Conservation (phyloP, 2,329 filamentous ascomycete genomes). For the Polytolypa hystricis region DNA sequence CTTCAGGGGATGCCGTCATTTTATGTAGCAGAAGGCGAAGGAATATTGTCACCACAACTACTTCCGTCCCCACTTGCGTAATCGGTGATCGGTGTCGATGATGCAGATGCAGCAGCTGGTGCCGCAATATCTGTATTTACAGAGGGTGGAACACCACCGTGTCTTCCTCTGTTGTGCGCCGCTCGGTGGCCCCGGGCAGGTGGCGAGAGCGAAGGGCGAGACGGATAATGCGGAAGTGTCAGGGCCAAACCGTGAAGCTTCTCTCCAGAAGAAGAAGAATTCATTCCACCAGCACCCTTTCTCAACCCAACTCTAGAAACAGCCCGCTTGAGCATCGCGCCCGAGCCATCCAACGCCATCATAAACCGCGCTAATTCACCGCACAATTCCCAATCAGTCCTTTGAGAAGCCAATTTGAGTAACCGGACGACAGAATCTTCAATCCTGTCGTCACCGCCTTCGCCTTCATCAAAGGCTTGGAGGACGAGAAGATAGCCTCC, state of each 20-base stretch:
- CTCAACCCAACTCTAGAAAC: conserved; percentile 28
- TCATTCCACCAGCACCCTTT: conserved; percentile 8
- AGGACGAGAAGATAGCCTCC: conserved; percentile 92
- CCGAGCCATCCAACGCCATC: conserved; percentile 79
- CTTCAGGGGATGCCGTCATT: too few relatives aligned
- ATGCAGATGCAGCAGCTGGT: not conserved
- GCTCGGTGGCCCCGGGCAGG: not conserved
- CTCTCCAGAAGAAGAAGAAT: conserved; percentile 13
- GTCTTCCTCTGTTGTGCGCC: too few relatives aligned
- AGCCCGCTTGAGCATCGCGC: conserved; percentile 54
- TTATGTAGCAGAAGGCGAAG: too few relatives aligned
- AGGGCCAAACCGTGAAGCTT: conserved; percentile 24
- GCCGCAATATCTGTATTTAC: too few relatives aligned
- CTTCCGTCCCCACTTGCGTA: not conserved
- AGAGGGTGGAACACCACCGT: not conserved
- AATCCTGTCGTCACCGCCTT: conserved; percentile 40
- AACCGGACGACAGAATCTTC: conserved; percentile 58
- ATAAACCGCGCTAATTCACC: conserved; percentile 92
- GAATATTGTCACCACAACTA: not conserved
- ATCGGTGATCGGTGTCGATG: not conserved
- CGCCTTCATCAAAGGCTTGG: conserved; percentile 56
- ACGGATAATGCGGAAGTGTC: conserved; percentile 18
- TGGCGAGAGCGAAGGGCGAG: conserved; percentile 1
- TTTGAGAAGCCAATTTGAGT: conserved; percentile 66
- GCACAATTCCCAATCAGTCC: conserved; percentile 89